Percentiles rank a stretch among this genome's conserved stretches.
Conservation (phyloP, 148 eudicot species). For the Cornus controversa region DNA sequence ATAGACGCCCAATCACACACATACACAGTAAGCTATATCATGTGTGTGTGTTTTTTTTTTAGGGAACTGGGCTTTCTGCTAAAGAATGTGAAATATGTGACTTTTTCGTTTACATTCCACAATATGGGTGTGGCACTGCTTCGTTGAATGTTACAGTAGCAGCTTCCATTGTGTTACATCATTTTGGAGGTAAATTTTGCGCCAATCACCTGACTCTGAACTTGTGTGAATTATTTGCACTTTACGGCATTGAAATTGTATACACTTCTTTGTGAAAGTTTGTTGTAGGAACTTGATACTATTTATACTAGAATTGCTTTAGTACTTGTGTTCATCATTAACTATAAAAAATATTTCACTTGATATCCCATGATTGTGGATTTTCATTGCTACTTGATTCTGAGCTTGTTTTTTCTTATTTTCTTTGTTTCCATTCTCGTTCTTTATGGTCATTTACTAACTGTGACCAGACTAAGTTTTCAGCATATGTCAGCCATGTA, state of each 20-base stretch:
- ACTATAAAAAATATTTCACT: neutral
- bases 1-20: neutral
- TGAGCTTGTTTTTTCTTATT: neutral
- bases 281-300: neutral
- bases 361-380: neutral
- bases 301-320: neutral
- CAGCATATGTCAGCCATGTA: neutral
- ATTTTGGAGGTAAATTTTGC: slow-evolving; percentile 65
- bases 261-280: neutral
- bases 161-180: slow-evolving; percentile 94
- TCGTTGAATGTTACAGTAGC: slow-evolving; percentile 93
- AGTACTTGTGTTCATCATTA: neutral
- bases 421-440: neutral
- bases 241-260: neutral
- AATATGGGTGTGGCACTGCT: slow-evolving; percentile 98
- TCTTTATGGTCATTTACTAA: neutral
- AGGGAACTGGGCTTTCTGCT: slow-evolving; percentile 93
- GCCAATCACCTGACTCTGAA: neutral
- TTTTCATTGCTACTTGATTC: too few relatives aligned
- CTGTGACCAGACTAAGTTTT: neutral
- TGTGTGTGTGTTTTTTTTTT: slow-evolving; percentile 13
- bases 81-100: slow-evolving; percentile 93
- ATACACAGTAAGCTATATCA: too few relatives aligned
- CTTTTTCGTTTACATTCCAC: slow-evolving; percentile 93
- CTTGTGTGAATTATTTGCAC: neutral